Evolutionary conservation across 495 filamentous ascomycete genomes (phyloP).

Genomic region (Astrothelium subdiscretum): DNA sequence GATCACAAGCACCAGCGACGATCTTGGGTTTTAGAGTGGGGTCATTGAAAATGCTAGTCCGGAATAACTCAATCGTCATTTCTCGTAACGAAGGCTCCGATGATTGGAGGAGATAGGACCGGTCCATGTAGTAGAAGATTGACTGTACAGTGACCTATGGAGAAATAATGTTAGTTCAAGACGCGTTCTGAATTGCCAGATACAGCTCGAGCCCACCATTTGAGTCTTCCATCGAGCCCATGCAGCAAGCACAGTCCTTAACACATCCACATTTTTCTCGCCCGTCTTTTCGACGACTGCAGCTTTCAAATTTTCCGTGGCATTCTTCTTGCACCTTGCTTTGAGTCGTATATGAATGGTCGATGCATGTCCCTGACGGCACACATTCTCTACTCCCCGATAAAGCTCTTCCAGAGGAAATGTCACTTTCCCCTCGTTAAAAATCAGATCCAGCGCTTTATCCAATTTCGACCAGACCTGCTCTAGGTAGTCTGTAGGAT

Average conservation of each 20-base stretch:
- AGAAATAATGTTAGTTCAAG: conserved; percentile 4
- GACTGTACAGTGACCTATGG: conserved; percentile 59
- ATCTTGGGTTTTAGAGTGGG: conserved; percentile 40
- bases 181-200: neutral
- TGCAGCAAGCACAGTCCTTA: conserved; percentile 50
- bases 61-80: conserved; percentile 44
- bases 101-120: conserved; percentile 68
- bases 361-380: conserved; percentile 59
- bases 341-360: conserved; percentile 51
- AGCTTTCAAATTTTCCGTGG: conserved; percentile 45
- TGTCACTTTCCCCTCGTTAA: conserved; percentile 25
- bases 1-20: conserved; percentile 59
- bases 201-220: conserved; percentile 41
- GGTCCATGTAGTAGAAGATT: conserved; percentile 86
- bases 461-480: conserved; percentile 60
- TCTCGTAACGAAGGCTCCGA: conserved; percentile 45
- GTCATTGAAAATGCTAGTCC: conserved; percentile 44
- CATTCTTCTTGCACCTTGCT: conserved; percentile 49
- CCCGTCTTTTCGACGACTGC: conserved; percentile 39
- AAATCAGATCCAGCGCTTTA: conserved; percentile 59
- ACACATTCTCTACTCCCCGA: conserved; percentile 79
- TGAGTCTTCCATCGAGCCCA: conserved; percentile 76
- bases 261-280: conserved; percentile 47
- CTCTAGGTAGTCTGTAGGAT: conserved; percentile 60
- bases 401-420: conserved; percentile 79